Evolutionary conservation across 139 green algal species (phyloP), one percentile per base, ranked within the genome.

Genomic region (Closterium sp.): DNA sequence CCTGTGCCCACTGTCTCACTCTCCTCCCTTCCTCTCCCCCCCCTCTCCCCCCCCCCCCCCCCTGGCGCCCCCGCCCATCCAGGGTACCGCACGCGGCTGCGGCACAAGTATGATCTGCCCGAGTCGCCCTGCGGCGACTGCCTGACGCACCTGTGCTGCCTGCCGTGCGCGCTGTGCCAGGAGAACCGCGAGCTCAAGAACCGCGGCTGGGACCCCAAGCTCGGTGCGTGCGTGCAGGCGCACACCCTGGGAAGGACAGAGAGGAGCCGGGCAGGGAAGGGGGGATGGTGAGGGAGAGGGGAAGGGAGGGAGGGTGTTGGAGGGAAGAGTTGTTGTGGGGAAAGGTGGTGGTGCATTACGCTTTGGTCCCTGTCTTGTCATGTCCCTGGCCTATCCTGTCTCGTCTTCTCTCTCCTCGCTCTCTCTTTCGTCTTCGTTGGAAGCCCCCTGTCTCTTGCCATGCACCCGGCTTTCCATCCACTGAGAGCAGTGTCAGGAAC

Each of bases 131-230:
- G 33, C 19, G 89, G 89, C 43, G 89, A 92, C 83, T 92, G 89
- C 86, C 28, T 90, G 21, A 30, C 31, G 69, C 90, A 93, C 81
- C 86, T 32, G 4, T 93, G 86, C 34, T 88, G 86, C 84, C 8
- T 33, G 85, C 64, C n/a, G 1, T 93, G 90, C 87, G 90, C 90
- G 16, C 16, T 93, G 7, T 86, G n/a, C 21, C 90, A 93, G 35
- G 90, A 93, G 87, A 86, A 64, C 28, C 90, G 90, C 84, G 90
- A 93, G 84, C 90, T 93, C 28, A 93, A n/a, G n/a, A n/a, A n/a
- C n/a, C n/a, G n/a, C n/a, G n/a, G n/a, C n/a, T n/a, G n/a, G n/a
- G n/a, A n/a, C n/a, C n/a, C n/a, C n/a, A n/a, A n/a, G n/a, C n/a
- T n/a, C n/a, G n/a, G n/a, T n/a, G n/a, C n/a, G n/a, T n/a, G n/a